These are phyloP conservation scores for Lachnellula suecica DNA, from an alignment of 2,329 filamentous ascomycete species.

Conservation along the genomic window DNA sequence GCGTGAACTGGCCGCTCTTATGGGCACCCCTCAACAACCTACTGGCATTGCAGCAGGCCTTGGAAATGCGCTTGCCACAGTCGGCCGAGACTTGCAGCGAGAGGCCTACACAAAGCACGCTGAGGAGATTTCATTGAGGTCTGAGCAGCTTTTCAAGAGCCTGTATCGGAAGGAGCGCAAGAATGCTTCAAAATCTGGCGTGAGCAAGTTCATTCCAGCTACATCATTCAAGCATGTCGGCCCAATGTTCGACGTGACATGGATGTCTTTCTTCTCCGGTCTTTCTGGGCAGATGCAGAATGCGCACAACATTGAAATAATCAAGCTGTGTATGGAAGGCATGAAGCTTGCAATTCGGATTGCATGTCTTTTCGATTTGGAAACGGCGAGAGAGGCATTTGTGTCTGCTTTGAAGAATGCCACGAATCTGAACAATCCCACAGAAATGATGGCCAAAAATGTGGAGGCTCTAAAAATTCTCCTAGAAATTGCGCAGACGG, in stretches of 20 bases:
- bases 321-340: constrained; percentile 90
- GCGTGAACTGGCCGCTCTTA: constrained; percentile 80
- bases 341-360: constrained; percentile 93
- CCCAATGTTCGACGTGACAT: constrained; percentile 97
- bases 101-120: constrained; percentile 95
- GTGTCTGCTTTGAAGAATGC: constrained; percentile 90
- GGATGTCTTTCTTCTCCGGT: constrained; percentile 98
- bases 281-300: constrained; percentile 93
- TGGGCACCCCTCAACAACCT: constrained; percentile 61
- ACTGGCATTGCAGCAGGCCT: constrained; percentile 77
- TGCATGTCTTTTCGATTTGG: constrained; percentile 87
- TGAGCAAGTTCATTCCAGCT: constrained; percentile 80
- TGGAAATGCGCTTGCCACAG: constrained; percentile 86
- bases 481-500: constrained; percentile 86
- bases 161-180: constrained; percentile 86
- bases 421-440: constrained; percentile 92
- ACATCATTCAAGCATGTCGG: constrained; percentile 94
- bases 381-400: constrained; percentile 92
- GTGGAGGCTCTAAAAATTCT: constrained; percentile 91
- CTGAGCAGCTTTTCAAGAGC: constrained; percentile 87
- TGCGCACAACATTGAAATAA: constrained; percentile 87
- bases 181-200: constrained; percentile 67
- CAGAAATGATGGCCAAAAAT: constrained; percentile 94
- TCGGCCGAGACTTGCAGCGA: constrained; percentile 85
- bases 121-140: constrained; percentile 78